These are phyloP conservation scores for Monoraphidium neglectum DNA, from an alignment of 139 green algal genomes.

Conservation along the genomic window DNA sequence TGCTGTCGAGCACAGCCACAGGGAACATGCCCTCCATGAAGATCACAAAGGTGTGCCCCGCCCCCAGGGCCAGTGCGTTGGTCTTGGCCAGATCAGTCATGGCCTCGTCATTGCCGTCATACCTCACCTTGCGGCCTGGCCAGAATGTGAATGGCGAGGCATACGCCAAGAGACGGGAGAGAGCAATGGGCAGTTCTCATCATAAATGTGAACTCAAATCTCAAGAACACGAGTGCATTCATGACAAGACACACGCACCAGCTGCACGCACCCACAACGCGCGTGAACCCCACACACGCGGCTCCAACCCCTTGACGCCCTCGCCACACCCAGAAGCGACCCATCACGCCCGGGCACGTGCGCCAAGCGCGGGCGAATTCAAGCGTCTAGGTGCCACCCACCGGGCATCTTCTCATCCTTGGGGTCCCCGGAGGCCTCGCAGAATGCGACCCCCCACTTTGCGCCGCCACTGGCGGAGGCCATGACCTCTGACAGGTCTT, in stretches of 20 bases:
- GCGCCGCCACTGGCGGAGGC: conserved; percentile 1
- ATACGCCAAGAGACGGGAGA: background rate
- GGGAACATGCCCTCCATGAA: conserved; percentile 41
- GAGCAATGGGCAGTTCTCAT: no score
- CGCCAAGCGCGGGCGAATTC: no score
- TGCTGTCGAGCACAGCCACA: conserved; percentile 28
- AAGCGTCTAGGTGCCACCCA: no score
- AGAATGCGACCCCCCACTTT: conserved; percentile 41
- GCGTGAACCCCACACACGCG: no score
- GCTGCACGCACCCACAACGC: no score
- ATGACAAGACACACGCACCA: no score
- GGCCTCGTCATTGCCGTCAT: conserved; percentile 33
- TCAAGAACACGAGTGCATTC: no score
- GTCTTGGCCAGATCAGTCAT: conserved; percentile 31
- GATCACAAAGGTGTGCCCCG: conserved; percentile 41
- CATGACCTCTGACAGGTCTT: conserved; percentile 27
- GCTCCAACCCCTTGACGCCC: no score
- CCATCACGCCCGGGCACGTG: no score
- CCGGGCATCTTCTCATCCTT: conserved; percentile 17
- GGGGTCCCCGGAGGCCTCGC: conserved; percentile 29
- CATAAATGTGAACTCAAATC: no score
- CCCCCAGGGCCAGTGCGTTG: conserved; percentile 34
- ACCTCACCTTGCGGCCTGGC: conserved; percentile 33
- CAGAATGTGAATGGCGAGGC: background rate
- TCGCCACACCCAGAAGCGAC: no score